Evolutionary conservation across 331 rosid species (phyloP).

Genomic region (Prunus yedoensis): DNA sequence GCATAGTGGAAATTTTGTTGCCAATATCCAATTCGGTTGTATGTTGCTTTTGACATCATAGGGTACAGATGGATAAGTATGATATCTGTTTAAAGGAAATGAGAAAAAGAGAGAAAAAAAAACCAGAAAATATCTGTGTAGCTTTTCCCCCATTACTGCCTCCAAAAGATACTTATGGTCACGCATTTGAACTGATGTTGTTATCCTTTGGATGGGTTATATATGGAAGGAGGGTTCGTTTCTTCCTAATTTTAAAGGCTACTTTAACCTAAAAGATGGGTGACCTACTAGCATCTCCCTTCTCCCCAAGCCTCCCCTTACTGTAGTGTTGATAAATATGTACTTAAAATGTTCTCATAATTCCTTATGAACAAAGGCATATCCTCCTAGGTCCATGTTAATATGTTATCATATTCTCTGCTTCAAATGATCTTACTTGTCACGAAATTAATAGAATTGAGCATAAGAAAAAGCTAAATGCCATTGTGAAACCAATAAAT

Average conservation of each 20-base stretch:
- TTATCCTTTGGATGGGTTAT: neutral
- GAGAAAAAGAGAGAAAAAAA: neutral
- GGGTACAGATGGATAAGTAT: slow-evolving; percentile 29
- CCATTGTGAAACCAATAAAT: no score
- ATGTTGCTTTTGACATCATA: slow-evolving; percentile 42
- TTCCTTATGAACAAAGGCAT: neutral
- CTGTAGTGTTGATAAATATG: neutral
- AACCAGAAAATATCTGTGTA: slow-evolving; percentile 24
- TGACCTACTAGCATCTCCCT: neutral
- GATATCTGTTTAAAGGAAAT: neutral
- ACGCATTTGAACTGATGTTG: slow-evolving; percentile 14
- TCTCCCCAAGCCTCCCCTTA: neutral
- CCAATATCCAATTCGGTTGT: slow-evolving; percentile 37
- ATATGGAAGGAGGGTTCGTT: neutral
- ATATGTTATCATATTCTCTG: neutral
- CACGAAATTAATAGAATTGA: no score
- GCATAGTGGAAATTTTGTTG: slow-evolving; percentile 44
- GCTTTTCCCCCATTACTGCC: slow-evolving; percentile 7
- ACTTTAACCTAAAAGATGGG: slow-evolving; percentile 3
- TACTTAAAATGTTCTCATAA: neutral
- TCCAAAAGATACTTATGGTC: slow-evolving; percentile 18
- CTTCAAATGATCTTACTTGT: neutral
- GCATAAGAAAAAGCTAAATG: no score
- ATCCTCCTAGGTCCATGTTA: neutral
- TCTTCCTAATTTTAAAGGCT: neutral